Evolutionary conservation across 1,284 basidiomycete genomes (phyloP), one percentile per base, ranked within the genome.

Genomic region (Kwoniella shivajii): DNA sequence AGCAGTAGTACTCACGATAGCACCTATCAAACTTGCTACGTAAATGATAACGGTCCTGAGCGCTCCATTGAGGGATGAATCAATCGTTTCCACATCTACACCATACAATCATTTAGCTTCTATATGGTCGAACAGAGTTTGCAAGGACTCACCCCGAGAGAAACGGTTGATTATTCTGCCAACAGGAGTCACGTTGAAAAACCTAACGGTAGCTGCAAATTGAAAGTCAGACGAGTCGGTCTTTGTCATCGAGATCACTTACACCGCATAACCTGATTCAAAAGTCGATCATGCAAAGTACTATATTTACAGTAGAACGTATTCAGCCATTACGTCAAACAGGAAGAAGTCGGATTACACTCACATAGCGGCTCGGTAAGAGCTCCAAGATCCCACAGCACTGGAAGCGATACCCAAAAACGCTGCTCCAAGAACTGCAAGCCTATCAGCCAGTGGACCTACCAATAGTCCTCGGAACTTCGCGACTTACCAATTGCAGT

Each of bases 101-200:
- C 27, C 10, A 26, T 24, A 38, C 22, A 33, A 20, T 33, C 4
- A 26, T 13, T 50, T 6, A 26, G 26, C 30, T 22, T 14, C 11
- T 20, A 22, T 36, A 18, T 20, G 27, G n/a, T 14, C 10, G 3
- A 22, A 20, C 31, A 10, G 30, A 36, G 13, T n/a, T 14, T 5
- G 11, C 41, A 11, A 26, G 9, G 2, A 18, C 63, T 36, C 37
- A 66, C 67, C 67, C 79, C 86, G 82, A 1, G 87, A 88, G 76
- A 90, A 90, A 24, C 89, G 83, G 68, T 89, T 89, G 52, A 90
- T 80, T 62, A 90, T 88, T 29, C 88, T 81, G 14, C 88, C 77
- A 14, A 73, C 61, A 0, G 77, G 77, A 9, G 75, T 78, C 14
- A 71, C 69, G 54, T 74, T 75, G 65, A 75, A 77, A 64, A 77